Conservation (phyloP, 108 stramenopile genomes). For the Cyclotella distinguenda region DNA sequence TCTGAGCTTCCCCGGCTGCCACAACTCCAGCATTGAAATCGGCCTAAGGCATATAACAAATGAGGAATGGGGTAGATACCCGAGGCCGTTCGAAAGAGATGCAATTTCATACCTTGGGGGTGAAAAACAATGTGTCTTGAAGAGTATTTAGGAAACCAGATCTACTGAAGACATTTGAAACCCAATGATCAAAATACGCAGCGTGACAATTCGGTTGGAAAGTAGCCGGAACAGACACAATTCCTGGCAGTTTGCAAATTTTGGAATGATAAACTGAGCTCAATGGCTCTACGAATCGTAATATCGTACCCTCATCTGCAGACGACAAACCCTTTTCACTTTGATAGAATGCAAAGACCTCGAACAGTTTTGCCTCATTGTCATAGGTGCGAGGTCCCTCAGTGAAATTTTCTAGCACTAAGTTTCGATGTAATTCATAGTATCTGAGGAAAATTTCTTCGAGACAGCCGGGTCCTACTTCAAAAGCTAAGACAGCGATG, state of each 20-base stretch:
- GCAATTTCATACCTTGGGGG: slow-evolving; percentile 51
- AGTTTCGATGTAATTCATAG: slow-evolving; percentile 56
- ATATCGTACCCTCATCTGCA: slow-evolving; percentile 71
- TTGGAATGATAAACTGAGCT: neutral
- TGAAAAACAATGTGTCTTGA: slow-evolving; percentile 77
- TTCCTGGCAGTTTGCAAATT: slow-evolving; percentile 60
- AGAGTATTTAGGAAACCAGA: slow-evolving; percentile 81
- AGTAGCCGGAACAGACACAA: slow-evolving; percentile 53
- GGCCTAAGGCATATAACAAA: slow-evolving; percentile 31
- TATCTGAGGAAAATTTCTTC: slow-evolving; percentile 53
- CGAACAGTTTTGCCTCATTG: slow-evolving; percentile 52
- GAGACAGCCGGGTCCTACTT: slow-evolving; percentile 50
- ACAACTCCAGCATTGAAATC: slow-evolving; percentile 94
- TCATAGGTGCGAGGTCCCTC: slow-evolving; percentile 28
- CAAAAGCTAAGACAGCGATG: slow-evolving; percentile 75
- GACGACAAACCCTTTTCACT: slow-evolving; percentile 32
- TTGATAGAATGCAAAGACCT: slow-evolving; percentile 84
- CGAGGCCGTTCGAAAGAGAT: neutral
- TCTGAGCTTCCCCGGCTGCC: slow-evolving; percentile 89
- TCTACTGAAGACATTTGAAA: slow-evolving; percentile 62
- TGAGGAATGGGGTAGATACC: neutral
- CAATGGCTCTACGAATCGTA: slow-evolving; percentile 70
- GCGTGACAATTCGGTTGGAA: slow-evolving; percentile 58
- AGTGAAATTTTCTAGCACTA: slow-evolving; percentile 44
- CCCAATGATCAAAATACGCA: slow-evolving; percentile 91